A percentile compares a stretch with the other conserved stretches of the same genome.
Conservation (phyloP, 345 rosid species). For the Eucalyptus sp. region DNA sequence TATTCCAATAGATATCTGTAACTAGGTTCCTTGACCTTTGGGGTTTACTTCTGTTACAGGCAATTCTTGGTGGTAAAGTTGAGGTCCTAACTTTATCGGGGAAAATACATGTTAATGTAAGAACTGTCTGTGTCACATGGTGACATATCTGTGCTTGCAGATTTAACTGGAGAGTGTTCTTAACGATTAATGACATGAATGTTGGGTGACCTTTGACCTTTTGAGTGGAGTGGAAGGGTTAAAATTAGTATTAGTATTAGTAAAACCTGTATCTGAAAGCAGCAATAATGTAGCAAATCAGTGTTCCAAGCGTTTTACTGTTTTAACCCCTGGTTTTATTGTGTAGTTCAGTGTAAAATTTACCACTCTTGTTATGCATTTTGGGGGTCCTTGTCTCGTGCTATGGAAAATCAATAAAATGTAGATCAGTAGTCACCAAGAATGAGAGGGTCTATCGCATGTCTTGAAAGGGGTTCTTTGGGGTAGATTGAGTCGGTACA, state of each 20-base stretch:
- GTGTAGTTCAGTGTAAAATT: not conserved
- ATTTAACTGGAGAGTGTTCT: not conserved
- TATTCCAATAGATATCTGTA: not conserved
- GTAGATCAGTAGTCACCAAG: not conserved
- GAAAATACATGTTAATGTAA: slow-evolving; percentile 50
- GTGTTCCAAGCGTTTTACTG: not conserved
- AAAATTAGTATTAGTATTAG: not conserved
- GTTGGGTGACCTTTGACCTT: not conserved
- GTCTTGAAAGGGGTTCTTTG: not conserved
- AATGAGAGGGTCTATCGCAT: not conserved
- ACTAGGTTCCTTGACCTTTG: not conserved
- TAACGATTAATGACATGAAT: not conserved
- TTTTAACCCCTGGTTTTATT: not conserved
- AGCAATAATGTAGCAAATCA: not conserved
- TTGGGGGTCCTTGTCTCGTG: not conserved
- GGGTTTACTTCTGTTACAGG: slow-evolving; percentile 34
- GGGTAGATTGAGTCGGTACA: not conserved
- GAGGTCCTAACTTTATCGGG: slow-evolving; percentile 76
- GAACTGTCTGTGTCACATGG: not conserved
- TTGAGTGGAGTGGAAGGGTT: not conserved
- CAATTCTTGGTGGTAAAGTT: slow-evolving; percentile 74
- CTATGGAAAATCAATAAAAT: not conserved
- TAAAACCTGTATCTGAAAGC: not conserved
- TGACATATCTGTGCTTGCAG: not conserved
- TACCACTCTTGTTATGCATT: no score